Conservation (phyloP, 164 flowering plant genomes). For the Dillenia turbinata region DNA sequence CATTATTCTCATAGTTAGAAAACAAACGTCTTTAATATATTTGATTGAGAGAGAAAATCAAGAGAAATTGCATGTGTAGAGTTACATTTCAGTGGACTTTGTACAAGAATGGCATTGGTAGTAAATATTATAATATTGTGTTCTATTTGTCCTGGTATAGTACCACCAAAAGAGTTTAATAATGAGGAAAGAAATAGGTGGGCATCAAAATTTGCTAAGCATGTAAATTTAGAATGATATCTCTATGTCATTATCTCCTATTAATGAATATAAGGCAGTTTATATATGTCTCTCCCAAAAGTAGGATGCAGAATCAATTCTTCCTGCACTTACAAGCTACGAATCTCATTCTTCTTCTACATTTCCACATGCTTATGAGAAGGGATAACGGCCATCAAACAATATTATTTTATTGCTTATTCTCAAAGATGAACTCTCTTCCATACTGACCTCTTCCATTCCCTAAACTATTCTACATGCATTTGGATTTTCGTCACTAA, state of each 20-base stretch:
- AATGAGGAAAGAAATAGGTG: too few relatives aligned
- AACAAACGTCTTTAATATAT: too few relatives aligned
- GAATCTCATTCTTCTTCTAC: conserved; percentile 37
- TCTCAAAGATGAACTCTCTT: conserved; percentile 10
- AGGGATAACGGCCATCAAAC: conserved; percentile 1
- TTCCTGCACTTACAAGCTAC: conserved; percentile 31
- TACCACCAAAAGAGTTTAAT: too few relatives aligned
- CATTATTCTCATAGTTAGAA: too few relatives aligned
- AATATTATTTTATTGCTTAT: conserved; percentile 9
- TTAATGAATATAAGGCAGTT: conserved; percentile 8
- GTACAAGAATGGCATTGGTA: too few relatives aligned
- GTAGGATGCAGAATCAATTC: conserved; percentile 44
- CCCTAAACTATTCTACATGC: conserved; percentile 69
- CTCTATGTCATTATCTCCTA: too few relatives aligned
- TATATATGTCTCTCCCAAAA: conserved; percentile 9
- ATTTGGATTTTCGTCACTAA: conserved; percentile 95
- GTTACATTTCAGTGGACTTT: too few relatives aligned
- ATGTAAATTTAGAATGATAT: too few relatives aligned
- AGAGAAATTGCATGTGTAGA: too few relatives aligned
- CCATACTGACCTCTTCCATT: neutral
- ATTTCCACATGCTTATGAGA: conserved; percentile 3
- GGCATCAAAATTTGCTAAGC: conserved; percentile 4
- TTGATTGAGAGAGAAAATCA: too few relatives aligned
- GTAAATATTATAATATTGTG: too few relatives aligned
- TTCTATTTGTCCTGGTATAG: too few relatives aligned